These are phyloP conservation scores for Pseudonitzschia multistriata DNA, from an alignment of 108 stramenopile genomes.

Conservation along the genomic window DNA sequence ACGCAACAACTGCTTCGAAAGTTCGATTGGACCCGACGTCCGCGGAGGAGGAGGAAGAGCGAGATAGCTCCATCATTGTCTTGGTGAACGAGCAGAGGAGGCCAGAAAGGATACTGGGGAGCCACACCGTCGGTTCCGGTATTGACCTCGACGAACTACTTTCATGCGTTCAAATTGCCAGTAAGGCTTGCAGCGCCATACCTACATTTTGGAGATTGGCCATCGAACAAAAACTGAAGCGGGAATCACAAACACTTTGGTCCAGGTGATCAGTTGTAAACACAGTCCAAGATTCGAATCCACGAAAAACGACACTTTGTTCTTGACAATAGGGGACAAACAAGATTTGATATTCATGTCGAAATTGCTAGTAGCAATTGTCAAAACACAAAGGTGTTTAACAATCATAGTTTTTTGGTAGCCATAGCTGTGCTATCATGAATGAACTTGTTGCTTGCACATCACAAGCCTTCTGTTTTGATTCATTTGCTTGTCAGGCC, in stretches of 20 bases:
- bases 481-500: too few relatives aligned
- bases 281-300: too few relatives aligned
- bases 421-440: too few relatives aligned
- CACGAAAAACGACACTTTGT: too few relatives aligned
- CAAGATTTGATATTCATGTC: too few relatives aligned
- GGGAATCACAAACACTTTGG: conserved; percentile 62
- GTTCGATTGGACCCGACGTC: conserved; percentile 49
- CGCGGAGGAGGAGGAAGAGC: conserved; percentile 38
- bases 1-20: neutral
- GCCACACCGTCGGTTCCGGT: conserved; percentile 37
- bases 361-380: too few relatives aligned
- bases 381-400: too few relatives aligned
- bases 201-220: conserved; percentile 80
- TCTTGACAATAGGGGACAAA: too few relatives aligned
- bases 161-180: conserved; percentile 41
- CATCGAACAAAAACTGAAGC: conserved; percentile 67
- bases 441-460: too few relatives aligned
- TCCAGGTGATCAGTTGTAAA: conserved; percentile 11
- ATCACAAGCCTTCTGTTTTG: too few relatives aligned
- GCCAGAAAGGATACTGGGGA: conserved; percentile 31
- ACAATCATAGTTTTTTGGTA: too few relatives aligned
- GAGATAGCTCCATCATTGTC: conserved; percentile 39
- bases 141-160: conserved; percentile 30
- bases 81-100: conserved; percentile 39
- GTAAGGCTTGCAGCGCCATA: conserved; percentile 60